Evolutionary conservation across 306 rosid genomes (phyloP).

Genomic region (Casuarina cunninghamiana): DNA sequence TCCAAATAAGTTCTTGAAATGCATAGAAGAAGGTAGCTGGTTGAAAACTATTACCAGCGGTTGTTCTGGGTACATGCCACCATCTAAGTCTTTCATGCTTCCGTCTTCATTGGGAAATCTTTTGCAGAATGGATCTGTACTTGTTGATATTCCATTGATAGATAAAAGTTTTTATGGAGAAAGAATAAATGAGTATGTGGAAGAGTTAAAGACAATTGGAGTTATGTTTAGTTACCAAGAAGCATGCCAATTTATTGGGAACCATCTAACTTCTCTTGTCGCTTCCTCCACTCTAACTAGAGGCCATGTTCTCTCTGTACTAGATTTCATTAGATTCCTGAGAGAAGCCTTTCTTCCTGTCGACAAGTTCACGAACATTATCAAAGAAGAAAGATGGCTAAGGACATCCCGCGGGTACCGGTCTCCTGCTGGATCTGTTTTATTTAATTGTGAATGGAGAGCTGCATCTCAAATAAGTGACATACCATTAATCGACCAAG

Average conservation of each 20-base stretch:
- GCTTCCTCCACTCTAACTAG: constrained; percentile 33
- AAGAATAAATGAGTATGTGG: too few relatives aligned
- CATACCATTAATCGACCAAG: constrained; percentile 63
- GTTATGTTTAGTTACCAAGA: too few relatives aligned
- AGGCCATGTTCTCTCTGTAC: constrained; percentile 27
- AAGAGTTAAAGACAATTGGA: too few relatives aligned
- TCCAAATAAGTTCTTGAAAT: constrained; percentile 18
- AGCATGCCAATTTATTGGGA: too few relatives aligned
- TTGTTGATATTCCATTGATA: constrained; percentile 58
- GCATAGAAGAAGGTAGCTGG: too few relatives aligned
- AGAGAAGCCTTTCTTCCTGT: too few relatives aligned
- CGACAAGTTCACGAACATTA: too few relatives aligned
- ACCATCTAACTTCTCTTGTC: constrained; percentile 52
- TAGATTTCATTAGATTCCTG: too few relatives aligned
- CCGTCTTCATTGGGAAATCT: constrained; percentile 44
- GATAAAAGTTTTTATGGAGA: too few relatives aligned
- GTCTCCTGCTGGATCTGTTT: constrained; percentile 62
- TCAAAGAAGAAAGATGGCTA: too few relatives aligned
- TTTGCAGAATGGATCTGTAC: constrained; percentile 51
- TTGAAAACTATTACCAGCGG: constrained; percentile 48
- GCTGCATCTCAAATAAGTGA: constrained; percentile 54
- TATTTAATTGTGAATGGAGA: constrained; percentile 50
- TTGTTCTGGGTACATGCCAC: constrained; percentile 42
- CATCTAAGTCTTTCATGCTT: constrained; percentile 57
- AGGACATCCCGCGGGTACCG: constrained; percentile 33